phyloP scores from a whole-genome alignment of 805 yeast genomes.

The Cyberlindnera samutprakarnensis region DNA sequence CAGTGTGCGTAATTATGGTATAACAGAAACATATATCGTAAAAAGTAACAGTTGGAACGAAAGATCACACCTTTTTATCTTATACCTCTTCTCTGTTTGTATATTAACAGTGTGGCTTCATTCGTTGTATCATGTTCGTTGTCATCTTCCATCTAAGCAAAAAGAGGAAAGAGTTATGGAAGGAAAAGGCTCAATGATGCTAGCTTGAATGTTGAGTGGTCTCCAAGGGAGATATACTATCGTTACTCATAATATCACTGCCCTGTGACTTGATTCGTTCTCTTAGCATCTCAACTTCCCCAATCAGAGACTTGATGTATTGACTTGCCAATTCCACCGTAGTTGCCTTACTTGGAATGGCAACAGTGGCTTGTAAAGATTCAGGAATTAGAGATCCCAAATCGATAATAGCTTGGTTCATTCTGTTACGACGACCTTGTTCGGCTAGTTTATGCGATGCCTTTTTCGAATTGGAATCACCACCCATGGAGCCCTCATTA shows the following conservation, averaged over 20 bases:
- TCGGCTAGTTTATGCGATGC: conserved; percentile 82
- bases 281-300: conserved; percentile 24
- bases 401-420: conserved; percentile 81
- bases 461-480: conserved; percentile 19
- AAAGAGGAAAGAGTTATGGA: too few relatives aligned
- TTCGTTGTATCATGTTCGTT: too few relatives aligned
- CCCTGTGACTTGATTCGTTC: conserved; percentile 9
- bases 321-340: conserved; percentile 85
- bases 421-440: conserved; percentile 90
- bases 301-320: conserved; percentile 47
- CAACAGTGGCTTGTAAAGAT: conserved; percentile 39
- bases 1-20: too few relatives aligned
- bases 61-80: too few relatives aligned
- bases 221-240: conserved; percentile 24
- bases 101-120: too few relatives aligned
- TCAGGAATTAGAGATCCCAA: conserved; percentile 64
- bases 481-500: conserved; percentile 9
- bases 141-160: too few relatives aligned
- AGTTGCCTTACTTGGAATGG: conserved; percentile 84
- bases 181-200: too few relatives aligned
- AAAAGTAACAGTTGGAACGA: too few relatives aligned
- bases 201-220: neutral
- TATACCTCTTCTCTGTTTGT: too few relatives aligned
- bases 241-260: conserved; percentile 17
- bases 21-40: too few relatives aligned